Evolutionary conservation across 2,329 filamentous ascomycete species (phyloP).

Genomic region (Chalaropsis thielavioides): DNA sequence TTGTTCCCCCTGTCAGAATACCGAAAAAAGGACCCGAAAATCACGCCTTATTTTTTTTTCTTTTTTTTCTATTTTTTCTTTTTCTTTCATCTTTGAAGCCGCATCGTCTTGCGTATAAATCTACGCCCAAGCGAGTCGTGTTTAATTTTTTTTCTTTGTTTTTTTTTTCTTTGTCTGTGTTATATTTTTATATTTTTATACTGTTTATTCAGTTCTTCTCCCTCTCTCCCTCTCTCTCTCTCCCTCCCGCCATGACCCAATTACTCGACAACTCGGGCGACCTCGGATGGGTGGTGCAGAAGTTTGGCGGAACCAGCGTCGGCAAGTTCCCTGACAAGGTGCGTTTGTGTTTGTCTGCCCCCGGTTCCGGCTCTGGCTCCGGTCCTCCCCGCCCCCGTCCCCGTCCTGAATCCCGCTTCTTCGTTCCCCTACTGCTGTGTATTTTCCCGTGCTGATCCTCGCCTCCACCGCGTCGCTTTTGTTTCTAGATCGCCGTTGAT

Average conservation of each 20-base stretch:
- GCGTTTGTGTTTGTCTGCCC: conserved; percentile 22
- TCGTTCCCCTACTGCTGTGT: no score
- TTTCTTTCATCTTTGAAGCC: no score
- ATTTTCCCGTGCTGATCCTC: background rate
- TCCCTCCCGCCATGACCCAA: conserved; percentile 9
- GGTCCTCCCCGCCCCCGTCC: background rate
- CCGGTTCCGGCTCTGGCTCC: background rate
- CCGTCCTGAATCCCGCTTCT: background rate
- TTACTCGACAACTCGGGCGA: conserved; percentile 25
- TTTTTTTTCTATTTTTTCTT: background rate
- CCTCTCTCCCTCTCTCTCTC: background rate
- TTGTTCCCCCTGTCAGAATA: background rate
- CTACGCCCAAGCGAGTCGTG: no score
- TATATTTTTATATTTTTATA: background rate
- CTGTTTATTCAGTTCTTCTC: no score
- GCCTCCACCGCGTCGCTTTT: background rate
- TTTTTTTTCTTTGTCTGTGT: background rate
- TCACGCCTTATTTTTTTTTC: background rate
- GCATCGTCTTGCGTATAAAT: no score
- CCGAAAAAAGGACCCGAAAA: background rate
- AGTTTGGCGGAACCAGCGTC: conserved; percentile 89
- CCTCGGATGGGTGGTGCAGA: conserved; percentile 72
- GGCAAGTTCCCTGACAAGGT: conserved; percentile 76
- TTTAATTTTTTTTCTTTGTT: no score
- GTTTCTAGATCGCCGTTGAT: conserved; percentile 29